Conservation (phyloP, 306 rosid species). For the apple (Malus domestica) region DNA sequence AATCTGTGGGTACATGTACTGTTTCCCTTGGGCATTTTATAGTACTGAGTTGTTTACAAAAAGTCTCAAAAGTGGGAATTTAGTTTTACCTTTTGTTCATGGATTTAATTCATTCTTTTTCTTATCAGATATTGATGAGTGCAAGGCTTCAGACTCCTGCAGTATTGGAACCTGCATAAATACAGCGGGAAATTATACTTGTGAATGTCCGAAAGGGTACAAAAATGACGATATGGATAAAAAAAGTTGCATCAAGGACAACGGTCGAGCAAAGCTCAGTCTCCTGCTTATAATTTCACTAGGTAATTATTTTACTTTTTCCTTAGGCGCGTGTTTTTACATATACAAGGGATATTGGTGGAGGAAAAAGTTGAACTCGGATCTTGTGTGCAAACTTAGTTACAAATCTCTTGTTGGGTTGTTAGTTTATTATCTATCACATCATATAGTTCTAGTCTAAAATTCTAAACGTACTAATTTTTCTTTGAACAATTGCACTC, state of each 20-base stretch:
- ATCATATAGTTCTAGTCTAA: background rate
- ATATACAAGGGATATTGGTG: no score
- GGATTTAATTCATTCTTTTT: background rate
- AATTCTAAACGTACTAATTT: no score
- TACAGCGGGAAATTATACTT: background rate
- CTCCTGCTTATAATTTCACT: background rate
- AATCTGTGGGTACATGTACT: no score
- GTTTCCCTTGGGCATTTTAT: no score
- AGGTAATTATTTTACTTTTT: background rate
- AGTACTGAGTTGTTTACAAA: no score
- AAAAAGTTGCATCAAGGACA: background rate
- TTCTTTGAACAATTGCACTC: background rate
- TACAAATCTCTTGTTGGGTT: no score
- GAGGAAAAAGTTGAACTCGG: no score
- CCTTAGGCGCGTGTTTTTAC: no score
- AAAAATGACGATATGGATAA: background rate
- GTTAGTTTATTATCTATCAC: no score
- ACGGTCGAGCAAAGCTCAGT: background rate
- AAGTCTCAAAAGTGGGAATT: background rate
- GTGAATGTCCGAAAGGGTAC: background rate
- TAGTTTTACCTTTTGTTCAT: background rate
- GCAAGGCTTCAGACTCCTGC: background rate
- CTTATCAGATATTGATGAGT: conserved; percentile 8
- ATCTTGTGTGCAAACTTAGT: no score
- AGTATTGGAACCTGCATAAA: background rate